Conservation (phyloP, 257 asterid genomes). For the Nicotiana benthamiana region DNA sequence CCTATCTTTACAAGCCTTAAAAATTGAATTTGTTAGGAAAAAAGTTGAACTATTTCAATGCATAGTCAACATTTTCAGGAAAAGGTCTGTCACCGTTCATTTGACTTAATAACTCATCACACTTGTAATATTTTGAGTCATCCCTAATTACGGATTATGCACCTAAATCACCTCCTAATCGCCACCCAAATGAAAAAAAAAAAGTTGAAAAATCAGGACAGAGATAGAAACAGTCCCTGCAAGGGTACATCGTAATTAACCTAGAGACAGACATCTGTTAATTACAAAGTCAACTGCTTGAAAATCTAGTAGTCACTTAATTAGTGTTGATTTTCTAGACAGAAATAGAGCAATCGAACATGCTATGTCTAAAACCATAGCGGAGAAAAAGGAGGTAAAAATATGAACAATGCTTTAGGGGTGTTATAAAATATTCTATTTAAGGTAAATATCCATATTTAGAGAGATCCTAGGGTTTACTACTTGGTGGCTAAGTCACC, state of each 20-base stretch:
- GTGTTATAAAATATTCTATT: too few relatives aligned
- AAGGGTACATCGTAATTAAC: too few relatives aligned
- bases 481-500: too few relatives aligned
- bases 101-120: neutral
- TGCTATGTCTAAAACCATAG: neutral
- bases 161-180: neutral
- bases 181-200: neutral
- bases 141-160: neutral
- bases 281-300: too few relatives aligned
- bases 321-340: neutral
- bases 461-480: too few relatives aligned
- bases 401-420: neutral
- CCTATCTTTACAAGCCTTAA: neutral
- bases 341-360: neutral
- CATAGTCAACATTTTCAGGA: neutral
- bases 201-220: too few relatives aligned
- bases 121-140: neutral
- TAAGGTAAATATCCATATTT: too few relatives aligned
- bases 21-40: neutral
- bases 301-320: neutral
- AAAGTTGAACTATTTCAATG: constrained; percentile 1
- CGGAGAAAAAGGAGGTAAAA: neutral
- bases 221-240: too few relatives aligned
- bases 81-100: neutral
- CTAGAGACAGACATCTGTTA: neutral